phyloP scores from a whole-genome alignment of 257 asterid species.

The Nicotiana attenuata region DNA sequence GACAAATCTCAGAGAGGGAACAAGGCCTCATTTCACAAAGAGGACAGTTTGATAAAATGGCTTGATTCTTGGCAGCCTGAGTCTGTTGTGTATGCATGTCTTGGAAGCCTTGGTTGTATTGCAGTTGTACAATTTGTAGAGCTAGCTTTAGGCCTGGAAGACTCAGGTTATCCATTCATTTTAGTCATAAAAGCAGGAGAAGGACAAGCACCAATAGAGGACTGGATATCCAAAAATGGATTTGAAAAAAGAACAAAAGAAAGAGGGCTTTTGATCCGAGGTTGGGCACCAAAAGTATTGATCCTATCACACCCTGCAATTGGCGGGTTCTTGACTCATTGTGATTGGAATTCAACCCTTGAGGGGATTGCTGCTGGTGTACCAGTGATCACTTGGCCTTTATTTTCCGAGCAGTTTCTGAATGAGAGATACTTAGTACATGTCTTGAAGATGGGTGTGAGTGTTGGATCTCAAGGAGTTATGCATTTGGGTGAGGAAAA shows the following conservation, averaged over 20 bases:
- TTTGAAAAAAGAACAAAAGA: neutral
- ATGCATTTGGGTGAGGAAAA: neutral
- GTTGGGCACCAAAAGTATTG: slow-evolving; percentile 1
- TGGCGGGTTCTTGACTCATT: slow-evolving; percentile 8
- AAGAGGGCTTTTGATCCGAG: neutral
- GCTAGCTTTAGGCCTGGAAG: neutral
- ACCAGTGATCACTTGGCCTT: slow-evolving; percentile 6
- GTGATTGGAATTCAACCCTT: slow-evolving; percentile 5
- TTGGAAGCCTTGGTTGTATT: slow-evolving; percentile 1
- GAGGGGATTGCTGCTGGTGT: neutral
- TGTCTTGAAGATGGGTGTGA: neutral
- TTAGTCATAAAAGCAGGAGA: slow-evolving; percentile 1
- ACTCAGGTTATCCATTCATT: neutral
- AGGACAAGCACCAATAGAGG: neutral
- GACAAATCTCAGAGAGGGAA: neutral
- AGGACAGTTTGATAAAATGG: neutral
- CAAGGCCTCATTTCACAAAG: neutral
- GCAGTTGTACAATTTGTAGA: neutral
- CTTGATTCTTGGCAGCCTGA: neutral
- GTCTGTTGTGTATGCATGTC: neutral
- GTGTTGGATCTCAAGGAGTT: neutral
- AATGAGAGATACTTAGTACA: slow-evolving; percentile 2
- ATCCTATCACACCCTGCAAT: neutral
- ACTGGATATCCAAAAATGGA: neutral
- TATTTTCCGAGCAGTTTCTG: slow-evolving; percentile 7